A percentile compares a stretch with the other conserved stretches of the same genome.
phyloP scores from a whole-genome alignment of 2,329 filamentous ascomycete species.

The Dothistroma septosporum region DNA sequence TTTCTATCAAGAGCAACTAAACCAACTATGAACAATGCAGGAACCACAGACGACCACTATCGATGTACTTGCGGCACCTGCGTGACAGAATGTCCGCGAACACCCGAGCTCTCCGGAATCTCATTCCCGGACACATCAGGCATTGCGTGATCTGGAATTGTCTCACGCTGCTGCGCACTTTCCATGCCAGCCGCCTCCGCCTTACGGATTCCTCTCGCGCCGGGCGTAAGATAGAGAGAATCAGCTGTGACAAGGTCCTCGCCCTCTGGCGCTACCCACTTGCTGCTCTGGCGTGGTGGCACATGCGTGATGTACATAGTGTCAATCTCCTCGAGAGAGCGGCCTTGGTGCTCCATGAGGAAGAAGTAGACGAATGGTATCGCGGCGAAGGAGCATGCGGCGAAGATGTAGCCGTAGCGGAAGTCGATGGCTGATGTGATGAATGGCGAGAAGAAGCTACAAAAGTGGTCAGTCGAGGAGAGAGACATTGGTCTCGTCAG shows the following conservation, averaged over 20 bases:
- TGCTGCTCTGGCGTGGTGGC: slow-evolving; percentile 31
- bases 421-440: slow-evolving; percentile 69
- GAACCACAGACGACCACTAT: not conserved
- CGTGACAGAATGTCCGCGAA: slow-evolving; percentile 24
- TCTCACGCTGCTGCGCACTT: slow-evolving; percentile 23
- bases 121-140: slow-evolving; percentile 29
- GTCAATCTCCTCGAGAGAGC: slow-evolving; percentile 74
- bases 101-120: slow-evolving; percentile 27
- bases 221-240: slow-evolving; percentile 27
- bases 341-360: slow-evolving; percentile 68
- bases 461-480: not conserved
- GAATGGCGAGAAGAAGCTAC: slow-evolving; percentile 69
- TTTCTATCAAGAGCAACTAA: not conserved
- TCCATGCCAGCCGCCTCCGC: slow-evolving; percentile 32
- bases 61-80: not conserved
- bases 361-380: slow-evolving; percentile 71
- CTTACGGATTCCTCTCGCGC: slow-evolving; percentile 33
- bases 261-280: slow-evolving; percentile 32
- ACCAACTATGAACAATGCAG: not conserved
- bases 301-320: slow-evolving; percentile 61
- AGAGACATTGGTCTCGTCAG: slow-evolving; percentile 23
- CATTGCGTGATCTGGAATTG: slow-evolving; percentile 28
- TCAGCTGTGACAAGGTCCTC: slow-evolving; percentile 34
- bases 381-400: slow-evolving; percentile 63
- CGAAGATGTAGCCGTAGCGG: slow-evolving; percentile 72